Base-by-base conservation (phyloP, 2,329 filamentous ascomycete species). In the Botrytis aclada region DNA sequence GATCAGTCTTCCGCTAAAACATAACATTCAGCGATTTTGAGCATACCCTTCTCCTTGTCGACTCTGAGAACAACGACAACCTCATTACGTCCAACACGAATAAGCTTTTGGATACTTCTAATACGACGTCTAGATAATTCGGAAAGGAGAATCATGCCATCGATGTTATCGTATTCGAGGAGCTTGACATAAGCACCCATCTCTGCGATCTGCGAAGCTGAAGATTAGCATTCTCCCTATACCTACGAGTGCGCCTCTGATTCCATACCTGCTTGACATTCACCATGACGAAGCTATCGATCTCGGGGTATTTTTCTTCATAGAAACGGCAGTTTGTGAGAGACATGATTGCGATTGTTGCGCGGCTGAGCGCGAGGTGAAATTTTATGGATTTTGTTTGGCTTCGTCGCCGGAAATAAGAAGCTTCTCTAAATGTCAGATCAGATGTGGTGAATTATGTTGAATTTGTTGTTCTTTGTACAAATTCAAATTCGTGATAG, bases 151-250 rank as follows among this genome's bases (percentile, higher is more conserved):
- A 99, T 99, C 97, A 99, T 99, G 89, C 96, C 96, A 83, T 99
- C 97, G 81, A 99, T 99, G 86, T 98, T 98, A 85, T 99, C 96
- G 85, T 99, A 99, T 86, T 99, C 96, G 80, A 99, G 92, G 72
- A 99, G 91, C 86, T 99, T 99, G 82, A 99, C 97, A 84, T 99
- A 99, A 80, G 97, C 96, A 84, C 96, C 96, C 97, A 99, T 99
- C 85, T 99, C 97, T 83, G 96, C 96, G 82, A 99, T 99, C 93
- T 96, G 58, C 71, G 32, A 41, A 64, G 54, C 39, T 58, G 64
- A 29, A 61, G 16, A 32, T 76, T 72, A 76, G 74, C 25, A 60
- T 62, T 12, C 39, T 16, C 75, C 39, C 67, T 10, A 51, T 45
- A n/a, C 37, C 6, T 45, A 14, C 37, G 37, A 29, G 29, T 9